Conservation (phyloP, 2,329 filamentous ascomycete species). For the Scedosporium apiospermum region DNA sequence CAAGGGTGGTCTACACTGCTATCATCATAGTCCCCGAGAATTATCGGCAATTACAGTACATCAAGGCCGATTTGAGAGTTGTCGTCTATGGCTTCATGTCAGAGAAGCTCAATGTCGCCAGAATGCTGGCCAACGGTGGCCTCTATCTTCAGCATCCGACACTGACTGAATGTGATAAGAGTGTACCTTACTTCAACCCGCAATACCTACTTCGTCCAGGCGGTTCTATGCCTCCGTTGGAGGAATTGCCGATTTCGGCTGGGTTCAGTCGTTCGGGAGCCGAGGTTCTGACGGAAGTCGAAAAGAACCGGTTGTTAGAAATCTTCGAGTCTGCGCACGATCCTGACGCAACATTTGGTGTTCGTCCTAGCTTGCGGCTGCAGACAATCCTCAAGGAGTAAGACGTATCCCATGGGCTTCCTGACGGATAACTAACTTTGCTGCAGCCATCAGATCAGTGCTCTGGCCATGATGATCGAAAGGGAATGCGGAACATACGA, state of each 20-base stretch:
- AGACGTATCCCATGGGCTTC: not conserved
- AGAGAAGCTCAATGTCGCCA: not conserved
- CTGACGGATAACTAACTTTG: not conserved
- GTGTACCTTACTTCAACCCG: slow-evolving; percentile 3
- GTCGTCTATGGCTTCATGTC: slow-evolving; percentile 1
- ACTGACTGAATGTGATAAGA: not conserved
- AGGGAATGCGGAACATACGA: not conserved
- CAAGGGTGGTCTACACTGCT: not conserved
- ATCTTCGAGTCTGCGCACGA: slow-evolving; percentile 3
- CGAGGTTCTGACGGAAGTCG: not conserved
- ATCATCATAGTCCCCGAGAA: not conserved
- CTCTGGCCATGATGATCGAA: slow-evolving; percentile 2
- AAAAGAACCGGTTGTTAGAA: not conserved
- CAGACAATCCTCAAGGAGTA: not conserved
- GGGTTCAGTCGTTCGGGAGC: not conserved
- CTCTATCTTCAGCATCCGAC: slow-evolving; percentile 1
- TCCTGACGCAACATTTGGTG: not conserved
- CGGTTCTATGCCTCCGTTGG: not conserved
- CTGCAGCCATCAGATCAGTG: not conserved
- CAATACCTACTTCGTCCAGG: slow-evolving; percentile 1
- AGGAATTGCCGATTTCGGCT: not conserved
- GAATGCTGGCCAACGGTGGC: not conserved
- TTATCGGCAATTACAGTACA: not conserved
- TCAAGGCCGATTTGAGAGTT: not conserved
- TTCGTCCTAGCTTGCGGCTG: not conserved